These are phyloP conservation scores for Tolypocladium sp. DNA, from an alignment of 2,329 filamentous ascomycete genomes.

Conservation along the genomic window DNA sequence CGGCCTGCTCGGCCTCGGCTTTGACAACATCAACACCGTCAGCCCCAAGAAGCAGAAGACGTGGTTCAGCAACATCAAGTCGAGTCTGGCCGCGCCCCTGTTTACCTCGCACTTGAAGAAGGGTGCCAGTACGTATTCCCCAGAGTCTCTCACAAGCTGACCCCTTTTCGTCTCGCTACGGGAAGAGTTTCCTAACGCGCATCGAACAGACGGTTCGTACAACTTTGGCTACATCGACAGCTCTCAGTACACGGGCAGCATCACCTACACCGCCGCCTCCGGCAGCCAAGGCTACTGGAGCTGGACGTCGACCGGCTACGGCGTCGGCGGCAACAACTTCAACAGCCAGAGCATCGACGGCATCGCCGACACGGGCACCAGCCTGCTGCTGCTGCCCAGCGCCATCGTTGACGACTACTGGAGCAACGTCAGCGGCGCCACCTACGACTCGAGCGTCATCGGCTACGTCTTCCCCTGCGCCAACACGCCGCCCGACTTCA, in stretches of 20 bases:
- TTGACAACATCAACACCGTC: background rate
- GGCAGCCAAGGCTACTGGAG: conserved; percentile 56
- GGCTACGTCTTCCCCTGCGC: background rate
- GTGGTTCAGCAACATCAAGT: background rate
- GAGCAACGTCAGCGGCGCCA: conserved; percentile 11
- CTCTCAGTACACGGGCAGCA: conserved; percentile 50
- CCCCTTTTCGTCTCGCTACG: background rate
- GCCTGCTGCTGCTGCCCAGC: conserved; percentile 49
- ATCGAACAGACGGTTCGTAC: background rate
- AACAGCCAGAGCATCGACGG: conserved; percentile 23
- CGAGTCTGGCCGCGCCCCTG: background rate
- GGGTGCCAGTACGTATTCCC: background rate
- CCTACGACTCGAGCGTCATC: background rate
- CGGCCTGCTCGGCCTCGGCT: background rate
- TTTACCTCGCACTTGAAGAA: background rate
- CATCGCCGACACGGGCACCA: conserved; percentile 52
- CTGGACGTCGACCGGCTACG: conserved; percentile 12
- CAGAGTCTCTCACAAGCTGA: background rate
- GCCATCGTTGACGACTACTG: conserved; percentile 40
- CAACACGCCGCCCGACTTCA: background rate
- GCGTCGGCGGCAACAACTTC: conserved; percentile 7
- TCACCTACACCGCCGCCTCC: conserved; percentile 52
- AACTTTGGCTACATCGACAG: conserved; percentile 59
- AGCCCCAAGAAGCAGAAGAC: background rate
- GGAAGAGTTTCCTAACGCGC: background rate